Conservation (phyloP, 306 rosid species). For the Quercus engelmannii region DNA sequence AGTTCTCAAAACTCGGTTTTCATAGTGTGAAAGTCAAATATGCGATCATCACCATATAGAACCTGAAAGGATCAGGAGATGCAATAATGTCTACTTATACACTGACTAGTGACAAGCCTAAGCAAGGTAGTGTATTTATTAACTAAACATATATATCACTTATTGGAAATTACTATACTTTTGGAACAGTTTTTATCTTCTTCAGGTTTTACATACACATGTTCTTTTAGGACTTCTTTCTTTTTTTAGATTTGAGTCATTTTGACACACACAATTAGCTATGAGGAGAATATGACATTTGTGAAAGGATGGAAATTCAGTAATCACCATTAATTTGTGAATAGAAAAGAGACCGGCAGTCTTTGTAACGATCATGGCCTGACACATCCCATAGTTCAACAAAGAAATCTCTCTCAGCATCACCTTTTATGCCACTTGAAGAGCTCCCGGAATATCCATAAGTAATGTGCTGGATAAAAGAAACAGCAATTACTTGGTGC, state of each 20-base stretch:
- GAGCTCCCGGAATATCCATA: constrained; percentile 85
- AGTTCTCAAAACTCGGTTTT: neutral
- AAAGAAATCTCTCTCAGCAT: constrained; percentile 85
- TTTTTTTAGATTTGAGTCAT: neutral
- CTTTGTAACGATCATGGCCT: constrained; percentile 96
- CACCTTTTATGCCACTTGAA: constrained; percentile 81
- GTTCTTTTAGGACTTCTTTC: neutral
- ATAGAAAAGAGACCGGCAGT: constrained; percentile 88
- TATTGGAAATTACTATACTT: neutral
- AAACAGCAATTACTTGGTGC: constrained; percentile 21
- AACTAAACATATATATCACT: neutral
- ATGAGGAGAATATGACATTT: neutral
- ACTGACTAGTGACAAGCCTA: neutral
- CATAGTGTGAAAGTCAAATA: neutral
- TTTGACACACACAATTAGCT: constrained; percentile 5
- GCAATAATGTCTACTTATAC: neutral
- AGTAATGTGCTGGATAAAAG: constrained; percentile 54
- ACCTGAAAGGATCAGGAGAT: neutral
- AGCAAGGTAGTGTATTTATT: too few species aligned
- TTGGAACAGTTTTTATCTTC: neutral
- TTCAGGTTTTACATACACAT: neutral
- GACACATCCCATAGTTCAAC: constrained; percentile 98
- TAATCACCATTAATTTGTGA: constrained; percentile 85
- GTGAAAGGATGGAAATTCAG: constrained; percentile 4
- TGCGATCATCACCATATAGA: neutral